Evolutionary conservation across 352 stramenopile species (phyloP).

Genomic region (Saprolegnia parasitica): DNA sequence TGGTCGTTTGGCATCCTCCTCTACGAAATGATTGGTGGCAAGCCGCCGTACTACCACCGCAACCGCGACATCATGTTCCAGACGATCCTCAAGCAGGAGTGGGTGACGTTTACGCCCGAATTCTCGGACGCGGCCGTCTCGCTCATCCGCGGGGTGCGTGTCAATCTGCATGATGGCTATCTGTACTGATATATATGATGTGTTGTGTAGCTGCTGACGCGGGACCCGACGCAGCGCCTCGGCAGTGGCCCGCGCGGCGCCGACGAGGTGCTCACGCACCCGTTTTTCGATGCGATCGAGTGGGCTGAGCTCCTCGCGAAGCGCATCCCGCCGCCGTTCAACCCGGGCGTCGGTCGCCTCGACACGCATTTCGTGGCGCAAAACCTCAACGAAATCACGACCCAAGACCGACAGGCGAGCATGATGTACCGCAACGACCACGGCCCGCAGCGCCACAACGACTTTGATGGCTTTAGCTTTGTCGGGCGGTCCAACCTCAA

Average conservation of each 20-base stretch:
- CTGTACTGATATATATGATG: slow-evolving; percentile 29
- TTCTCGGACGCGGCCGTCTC: slow-evolving; percentile 86
- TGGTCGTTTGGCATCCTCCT: slow-evolving; percentile 93
- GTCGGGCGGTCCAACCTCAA: slow-evolving; percentile 48
- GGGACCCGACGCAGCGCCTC: slow-evolving; percentile 93
- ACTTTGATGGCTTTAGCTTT: slow-evolving; percentile 89
- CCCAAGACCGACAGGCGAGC: slow-evolving; percentile 74
- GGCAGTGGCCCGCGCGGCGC: slow-evolving; percentile 88
- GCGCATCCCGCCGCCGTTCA: slow-evolving; percentile 77
- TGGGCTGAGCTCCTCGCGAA: slow-evolving; percentile 85
- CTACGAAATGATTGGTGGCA: slow-evolving; percentile 94
- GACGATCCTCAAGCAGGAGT: slow-evolving; percentile 89
- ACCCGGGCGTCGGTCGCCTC: slow-evolving; percentile 82
- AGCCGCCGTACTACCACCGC: slow-evolving; percentile 86
- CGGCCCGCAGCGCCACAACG: slow-evolving; percentile 48
- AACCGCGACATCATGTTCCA: slow-evolving; percentile 91
- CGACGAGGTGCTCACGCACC: slow-evolving; percentile 87
- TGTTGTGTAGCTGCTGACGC: slow-evolving; percentile 87
- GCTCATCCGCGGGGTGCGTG: slow-evolving; percentile 89
- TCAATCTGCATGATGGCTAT: slow-evolving; percentile 7
- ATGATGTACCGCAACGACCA: slow-evolving; percentile 47
- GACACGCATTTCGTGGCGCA: slow-evolving; percentile 83
- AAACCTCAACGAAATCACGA: slow-evolving; percentile 86
- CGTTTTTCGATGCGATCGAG: slow-evolving; percentile 90
- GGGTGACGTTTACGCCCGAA: slow-evolving; percentile 93